These are phyloP conservation scores for Talaromyces nanjingensis DNA, from an alignment of 495 filamentous ascomycete genomes.

Conservation along the genomic window DNA sequence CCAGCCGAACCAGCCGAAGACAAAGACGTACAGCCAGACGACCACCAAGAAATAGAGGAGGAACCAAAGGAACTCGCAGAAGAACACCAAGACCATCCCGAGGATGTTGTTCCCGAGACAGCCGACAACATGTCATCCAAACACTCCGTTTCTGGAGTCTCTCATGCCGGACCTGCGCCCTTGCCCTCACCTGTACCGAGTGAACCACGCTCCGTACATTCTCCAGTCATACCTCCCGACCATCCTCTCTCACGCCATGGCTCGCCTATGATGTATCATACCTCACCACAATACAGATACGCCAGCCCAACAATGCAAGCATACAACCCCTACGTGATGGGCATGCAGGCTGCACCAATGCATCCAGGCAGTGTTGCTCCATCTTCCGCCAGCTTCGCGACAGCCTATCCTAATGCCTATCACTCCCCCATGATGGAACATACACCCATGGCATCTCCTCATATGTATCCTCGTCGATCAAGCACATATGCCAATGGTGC, in stretches of 20 bases:
- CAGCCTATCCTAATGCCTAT: slow-evolving; percentile 24
- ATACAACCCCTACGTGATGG: slow-evolving; percentile 34
- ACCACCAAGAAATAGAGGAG: neutral
- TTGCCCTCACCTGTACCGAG: slow-evolving; percentile 26
- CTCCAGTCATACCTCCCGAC: slow-evolving; percentile 18
- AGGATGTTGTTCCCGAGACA: neutral
- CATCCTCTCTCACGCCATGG: slow-evolving; percentile 13
- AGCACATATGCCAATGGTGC: slow-evolving; percentile 13
- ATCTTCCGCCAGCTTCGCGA: slow-evolving; percentile 22
- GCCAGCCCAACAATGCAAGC: slow-evolving; percentile 18
- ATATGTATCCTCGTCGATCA: slow-evolving; percentile 23
- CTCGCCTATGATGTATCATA: slow-evolving; percentile 10
- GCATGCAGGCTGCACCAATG: slow-evolving; percentile 18
- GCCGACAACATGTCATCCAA: neutral
- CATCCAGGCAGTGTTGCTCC: slow-evolving; percentile 16
- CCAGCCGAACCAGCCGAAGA: neutral
- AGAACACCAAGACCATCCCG: neutral
- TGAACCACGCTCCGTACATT: slow-evolving; percentile 18
- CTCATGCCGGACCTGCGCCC: slow-evolving; percentile 18
- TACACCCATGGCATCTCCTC: slow-evolving; percentile 28
- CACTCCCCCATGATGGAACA: slow-evolving; percentile 35
- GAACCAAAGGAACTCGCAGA: neutral
- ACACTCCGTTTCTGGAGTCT: neutral
- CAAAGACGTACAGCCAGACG: neutral
- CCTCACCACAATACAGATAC: slow-evolving; percentile 24